phyloP scores from a whole-genome alignment of 257 asterid species.

The Solanum chaucha region DNA sequence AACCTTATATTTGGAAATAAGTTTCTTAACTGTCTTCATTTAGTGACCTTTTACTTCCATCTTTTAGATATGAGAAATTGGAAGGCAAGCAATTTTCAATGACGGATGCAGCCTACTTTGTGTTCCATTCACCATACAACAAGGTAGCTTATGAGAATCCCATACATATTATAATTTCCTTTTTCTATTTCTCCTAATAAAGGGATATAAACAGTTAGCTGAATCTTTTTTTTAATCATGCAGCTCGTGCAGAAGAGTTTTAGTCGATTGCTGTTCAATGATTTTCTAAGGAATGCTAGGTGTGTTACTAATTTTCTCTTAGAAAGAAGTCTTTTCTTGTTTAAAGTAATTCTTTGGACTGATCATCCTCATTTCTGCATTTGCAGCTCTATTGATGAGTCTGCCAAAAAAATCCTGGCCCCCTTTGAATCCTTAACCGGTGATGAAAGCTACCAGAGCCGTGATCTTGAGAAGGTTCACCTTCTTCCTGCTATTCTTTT shows the following conservation, averaged over 20 bases:
- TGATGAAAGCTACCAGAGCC: conserved; percentile 87
- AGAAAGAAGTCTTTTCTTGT: background rate
- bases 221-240: conserved; percentile 4
- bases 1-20: background rate
- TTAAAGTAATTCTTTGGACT: background rate
- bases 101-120: conserved; percentile 65
- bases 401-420: conserved; percentile 61
- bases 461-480: conserved; percentile 96
- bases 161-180: background rate
- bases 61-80: conserved; percentile 56
- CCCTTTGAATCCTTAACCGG: conserved; percentile 58
- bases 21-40: background rate
- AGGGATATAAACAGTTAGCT: background rate
- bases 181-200: background rate
- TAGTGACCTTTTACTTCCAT: conserved; percentile 4
- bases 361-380: background rate
- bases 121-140: conserved; percentile 97
- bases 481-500: background rate
- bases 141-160: conserved; percentile 46
- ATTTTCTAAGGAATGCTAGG: conserved; percentile 69
- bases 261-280: conserved; percentile 74
- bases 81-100: conserved; percentile 86
- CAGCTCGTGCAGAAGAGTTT: conserved; percentile 99
- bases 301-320: background rate
- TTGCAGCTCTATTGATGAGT: conserved; percentile 73